These are phyloP conservation scores for Arabidopsis thaliana DNA, from an alignment of 345 rosid species.

Conservation along the genomic window TAIR10.1 NC_003070.9:27668501-27669000, in stretches of 20 bases:
- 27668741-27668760: not conserved
- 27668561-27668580: constrained; percentile 24
- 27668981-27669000: constrained; percentile 5
- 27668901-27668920: not conserved
- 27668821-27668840: not conserved
- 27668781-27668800: not conserved
- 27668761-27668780: not conserved
- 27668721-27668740: not conserved
- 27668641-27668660: not conserved
- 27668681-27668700: not conserved
- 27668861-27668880: not conserved
- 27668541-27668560: constrained; percentile 9
- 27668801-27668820: constrained; percentile 11
- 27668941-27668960: not conserved
- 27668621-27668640: too few species aligned
- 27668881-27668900: not conserved
- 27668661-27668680: not conserved
- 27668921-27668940: not conserved
- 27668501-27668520: constrained; percentile 19
- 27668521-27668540: constrained; percentile 28
- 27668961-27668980: not conserved
- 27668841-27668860: not conserved
- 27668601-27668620: not conserved
- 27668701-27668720: not conserved
- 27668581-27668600: constrained; percentile 10